A percentile compares a stretch with the other conserved stretches of the same genome.
phyloP scores from a whole-genome alignment of 139 green algal genomes.

The Chlamydomonas sp. region DNA sequence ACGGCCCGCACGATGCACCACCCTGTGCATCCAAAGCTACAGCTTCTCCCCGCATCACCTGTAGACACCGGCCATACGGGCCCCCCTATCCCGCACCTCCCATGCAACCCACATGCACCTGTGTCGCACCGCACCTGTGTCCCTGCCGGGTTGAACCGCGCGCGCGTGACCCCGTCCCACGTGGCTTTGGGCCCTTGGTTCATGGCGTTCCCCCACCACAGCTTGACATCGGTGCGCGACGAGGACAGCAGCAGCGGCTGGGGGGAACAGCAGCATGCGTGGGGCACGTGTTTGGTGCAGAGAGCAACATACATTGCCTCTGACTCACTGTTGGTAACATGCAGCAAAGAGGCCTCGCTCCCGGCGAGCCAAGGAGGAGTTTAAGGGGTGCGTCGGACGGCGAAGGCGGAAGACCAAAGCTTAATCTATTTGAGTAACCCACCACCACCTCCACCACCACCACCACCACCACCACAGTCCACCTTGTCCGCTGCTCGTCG shows the following conservation, averaged over 20 bases:
- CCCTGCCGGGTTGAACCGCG: conserved; percentile 47
- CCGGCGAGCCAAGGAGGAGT: too few species aligned
- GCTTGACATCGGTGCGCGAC: conserved; percentile 65
- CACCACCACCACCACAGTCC: too few species aligned
- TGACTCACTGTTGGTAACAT: too few species aligned
- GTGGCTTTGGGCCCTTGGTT: conserved; percentile 33
- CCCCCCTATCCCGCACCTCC: not conserved
- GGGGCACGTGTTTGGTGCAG: too few species aligned
- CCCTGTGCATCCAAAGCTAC: not conserved
- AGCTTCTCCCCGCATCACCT: too few species aligned
- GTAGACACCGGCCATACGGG: too few species aligned
- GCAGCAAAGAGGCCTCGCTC: too few species aligned
- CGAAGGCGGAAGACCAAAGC: not conserved
- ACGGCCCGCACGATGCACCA: too few species aligned
- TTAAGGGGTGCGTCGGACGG: not conserved
- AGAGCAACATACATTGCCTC: conserved; percentile 17
- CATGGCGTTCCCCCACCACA: conserved; percentile 68
- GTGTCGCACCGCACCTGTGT: conserved; percentile 43
- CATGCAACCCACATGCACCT: not conserved
- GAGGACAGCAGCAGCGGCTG: conserved; percentile 63
- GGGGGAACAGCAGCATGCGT: too few species aligned
- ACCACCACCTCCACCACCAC: too few species aligned
- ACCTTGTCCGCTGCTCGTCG: too few species aligned
- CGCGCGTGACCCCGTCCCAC: conserved; percentile 42
- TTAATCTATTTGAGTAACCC: not conserved